These are phyloP conservation scores for Erigeron philadelphicus DNA, from an alignment of 140 eudicot genomes.

Conservation along the genomic window DNA sequence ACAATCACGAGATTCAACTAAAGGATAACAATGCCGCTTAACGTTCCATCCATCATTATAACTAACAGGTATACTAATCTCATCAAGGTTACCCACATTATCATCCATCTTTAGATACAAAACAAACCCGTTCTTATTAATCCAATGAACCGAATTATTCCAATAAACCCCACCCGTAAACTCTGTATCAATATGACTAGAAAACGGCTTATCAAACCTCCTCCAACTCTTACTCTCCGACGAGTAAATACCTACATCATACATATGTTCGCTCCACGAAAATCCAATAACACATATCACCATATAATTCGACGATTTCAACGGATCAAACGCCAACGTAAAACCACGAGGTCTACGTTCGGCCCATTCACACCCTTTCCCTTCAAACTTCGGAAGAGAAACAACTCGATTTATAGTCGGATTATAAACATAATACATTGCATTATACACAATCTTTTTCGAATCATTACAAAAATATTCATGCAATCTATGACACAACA, in stretches of 20 bases:
- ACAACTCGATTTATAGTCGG: conserved; percentile 34
- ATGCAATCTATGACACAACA: conserved; percentile 33
- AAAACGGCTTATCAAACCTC: conserved; percentile 25
- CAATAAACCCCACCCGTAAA: conserved; percentile 40
- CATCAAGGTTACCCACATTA: conserved; percentile 25
- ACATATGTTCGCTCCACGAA: conserved; percentile 11
- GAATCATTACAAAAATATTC: conserved; percentile 11
- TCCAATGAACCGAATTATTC: conserved; percentile 39
- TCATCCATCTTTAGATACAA: conserved; percentile 28
- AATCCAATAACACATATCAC: conserved; percentile 33
- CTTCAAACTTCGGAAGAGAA: conserved; percentile 25
- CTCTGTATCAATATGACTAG: conserved; percentile 28
- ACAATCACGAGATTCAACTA: conserved; percentile 30
- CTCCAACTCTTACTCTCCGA: conserved; percentile 30
- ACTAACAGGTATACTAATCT: conserved; percentile 19
- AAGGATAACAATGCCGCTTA: conserved; percentile 33
- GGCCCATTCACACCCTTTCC: conserved; percentile 19
- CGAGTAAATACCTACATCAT: conserved; percentile 29
- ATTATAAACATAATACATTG: conserved; percentile 33
- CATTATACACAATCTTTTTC: conserved; percentile 11
- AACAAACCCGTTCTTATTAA: conserved; percentile 19
- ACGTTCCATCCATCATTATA: conserved; percentile 27
- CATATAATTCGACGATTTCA: conserved; percentile 28
- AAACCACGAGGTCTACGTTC: conserved; percentile 26
- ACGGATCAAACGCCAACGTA: conserved; percentile 37